Percentiles rank a stretch among this genome's conserved stretches.
Conservation (phyloP, 75 land plant species). For the Pinus albicaulis region DNA sequence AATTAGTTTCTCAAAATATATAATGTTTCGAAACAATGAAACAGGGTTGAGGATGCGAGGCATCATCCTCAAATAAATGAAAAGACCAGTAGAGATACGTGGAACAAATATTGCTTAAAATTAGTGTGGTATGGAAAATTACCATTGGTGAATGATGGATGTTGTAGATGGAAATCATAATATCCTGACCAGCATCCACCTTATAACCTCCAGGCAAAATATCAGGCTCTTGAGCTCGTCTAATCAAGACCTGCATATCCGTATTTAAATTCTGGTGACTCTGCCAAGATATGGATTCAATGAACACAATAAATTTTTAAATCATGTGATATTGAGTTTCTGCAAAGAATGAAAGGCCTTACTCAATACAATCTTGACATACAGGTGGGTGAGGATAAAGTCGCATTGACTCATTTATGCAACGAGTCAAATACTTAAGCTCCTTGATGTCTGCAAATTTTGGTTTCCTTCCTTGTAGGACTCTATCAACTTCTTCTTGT, state of each 20-base stretch:
- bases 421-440: slow-evolving; percentile 83
- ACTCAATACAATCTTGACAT: slow-evolving; percentile 18
- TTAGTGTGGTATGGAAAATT: slow-evolving; percentile 4
- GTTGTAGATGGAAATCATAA: slow-evolving; percentile 97
- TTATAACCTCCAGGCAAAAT: slow-evolving; percentile 92
- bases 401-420: slow-evolving; percentile 93
- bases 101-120: not conserved
- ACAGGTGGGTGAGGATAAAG: slow-evolving; percentile 99
- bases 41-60: not conserved
- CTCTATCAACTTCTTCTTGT: slow-evolving; percentile 85
- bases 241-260: slow-evolving; percentile 72
- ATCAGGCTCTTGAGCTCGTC: slow-evolving; percentile 87
- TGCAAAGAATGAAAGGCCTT: not conserved
- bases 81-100: not conserved
- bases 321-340: not conserved
- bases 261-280: not conserved
- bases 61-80: not conserved
- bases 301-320: not conserved
- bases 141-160: slow-evolving; percentile 90
- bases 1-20: not conserved
- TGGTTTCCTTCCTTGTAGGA: slow-evolving; percentile 75
- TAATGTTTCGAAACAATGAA: not conserved
- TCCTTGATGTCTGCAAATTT: slow-evolving; percentile 72
- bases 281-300: not conserved
- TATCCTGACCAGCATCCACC: slow-evolving; percentile 88